Base-by-base conservation (phyloP, 345 rosid genomes). In the Salix brachista region DNA sequence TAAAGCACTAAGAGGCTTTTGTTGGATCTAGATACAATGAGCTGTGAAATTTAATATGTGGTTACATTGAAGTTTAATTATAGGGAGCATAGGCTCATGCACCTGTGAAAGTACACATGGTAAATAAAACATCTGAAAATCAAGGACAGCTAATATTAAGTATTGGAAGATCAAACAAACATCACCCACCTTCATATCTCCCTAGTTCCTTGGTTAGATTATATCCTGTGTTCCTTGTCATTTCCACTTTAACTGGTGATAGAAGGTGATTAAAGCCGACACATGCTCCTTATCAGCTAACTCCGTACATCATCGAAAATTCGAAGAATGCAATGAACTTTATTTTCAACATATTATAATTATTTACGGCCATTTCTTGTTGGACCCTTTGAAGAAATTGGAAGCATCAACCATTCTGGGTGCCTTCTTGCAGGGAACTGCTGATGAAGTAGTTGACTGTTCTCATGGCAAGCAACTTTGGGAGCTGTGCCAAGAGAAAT, bases 391-490 rank as follows among this genome's bases (percentile, higher is more conserved):
- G n/a, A n/a, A 17, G 62, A 77, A 28, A 52, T 44, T 41, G 13
- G 16, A 18, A 6, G 56, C 10, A 21, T 21, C 39, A 28, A 77
- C 25, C 36, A 39, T 65, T 44, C 26, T 7, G 25, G 34, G 3
- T 56, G 13, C 44, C 34, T 73, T 58, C 69, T 41, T 78, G 1
- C 89, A 93, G 99, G 99, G 99, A 80, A 95, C 98, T 32, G 81
- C 91, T 0, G 98, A 95, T 69, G 97, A 95, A 75, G 99, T 93
- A 28, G 99, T 95, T 41, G 96, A 91, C 81, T 95, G 86, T 82
- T 93, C 96, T 10, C 98, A 95, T 44, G 99, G 99, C 56, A 95
- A 88, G 89, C 97, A 91, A 77, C 96, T 95, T 9, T 93, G 99
- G 99, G 97, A 95, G 75, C 86, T 93, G 37, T 95, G 98, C 85